These are phyloP conservation scores for Gardenia jasminoides DNA, from an alignment of 257 asterid genomes.

Conservation along the genomic window DNA sequence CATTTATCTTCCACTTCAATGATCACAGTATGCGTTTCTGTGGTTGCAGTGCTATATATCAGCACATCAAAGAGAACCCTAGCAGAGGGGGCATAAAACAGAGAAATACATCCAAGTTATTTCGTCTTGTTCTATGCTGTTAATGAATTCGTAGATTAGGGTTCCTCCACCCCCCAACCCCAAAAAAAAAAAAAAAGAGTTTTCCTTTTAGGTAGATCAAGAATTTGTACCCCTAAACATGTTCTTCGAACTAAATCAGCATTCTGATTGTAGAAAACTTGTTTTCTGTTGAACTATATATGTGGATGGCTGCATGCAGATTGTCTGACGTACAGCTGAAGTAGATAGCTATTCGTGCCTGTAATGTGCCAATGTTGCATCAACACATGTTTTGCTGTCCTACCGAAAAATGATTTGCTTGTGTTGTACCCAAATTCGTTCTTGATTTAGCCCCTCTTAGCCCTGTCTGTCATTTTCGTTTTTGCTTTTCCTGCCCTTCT, in stretches of 20 bases:
- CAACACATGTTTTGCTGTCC: no score
- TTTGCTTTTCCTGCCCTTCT: no score
- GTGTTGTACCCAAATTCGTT: no score
- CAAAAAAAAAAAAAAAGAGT: no score
- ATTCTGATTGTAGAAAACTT: neutral
- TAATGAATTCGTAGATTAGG: neutral
- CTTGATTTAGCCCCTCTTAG: no score
- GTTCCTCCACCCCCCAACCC: no score
- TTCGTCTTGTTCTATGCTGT: neutral
- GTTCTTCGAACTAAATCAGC: neutral
- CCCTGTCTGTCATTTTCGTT: no score
- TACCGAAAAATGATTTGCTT: no score
- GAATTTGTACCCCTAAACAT: neutral
- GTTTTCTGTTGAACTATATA: neutral
- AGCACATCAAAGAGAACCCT: slow-evolving; percentile 88
- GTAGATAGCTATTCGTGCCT: no score
- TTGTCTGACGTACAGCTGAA: no score
- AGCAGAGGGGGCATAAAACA: slow-evolving; percentile 76
- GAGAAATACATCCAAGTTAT: neutral
- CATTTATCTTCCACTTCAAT: neutral
- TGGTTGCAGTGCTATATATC: slow-evolving; percentile 83
- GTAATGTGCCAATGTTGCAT: no score
- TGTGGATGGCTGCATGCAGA: neutral
- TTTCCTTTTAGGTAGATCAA: neutral
- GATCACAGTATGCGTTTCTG: slow-evolving; percentile 5